A percentile compares a stretch with the other conserved stretches of the same genome.
phyloP scores from a whole-genome alignment of 225 moss, liverwort and hornwort species.

The Polytrichum formosum region DNA sequence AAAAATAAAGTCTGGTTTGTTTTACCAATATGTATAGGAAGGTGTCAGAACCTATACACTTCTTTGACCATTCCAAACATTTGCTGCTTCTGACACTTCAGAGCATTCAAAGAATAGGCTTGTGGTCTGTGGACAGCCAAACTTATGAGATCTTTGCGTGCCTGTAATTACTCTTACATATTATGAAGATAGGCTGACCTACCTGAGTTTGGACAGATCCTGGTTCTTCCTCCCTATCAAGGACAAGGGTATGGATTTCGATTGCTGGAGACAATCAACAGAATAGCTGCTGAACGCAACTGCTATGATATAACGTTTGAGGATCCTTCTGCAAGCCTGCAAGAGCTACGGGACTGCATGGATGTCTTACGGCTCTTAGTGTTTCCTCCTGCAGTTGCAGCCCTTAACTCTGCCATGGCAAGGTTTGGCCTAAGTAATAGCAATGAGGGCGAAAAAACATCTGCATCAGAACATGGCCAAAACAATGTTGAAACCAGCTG shows the following conservation, averaged over 20 bases:
- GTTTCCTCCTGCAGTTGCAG: constrained; percentile 31
- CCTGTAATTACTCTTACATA: not conserved
- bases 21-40: no score
- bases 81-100: no score
- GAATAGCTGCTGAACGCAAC: constrained; percentile 47
- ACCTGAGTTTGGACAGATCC: constrained; percentile 47
- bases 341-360: constrained; percentile 88
- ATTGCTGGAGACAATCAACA: constrained; percentile 69
- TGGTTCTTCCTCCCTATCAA: constrained; percentile 89
- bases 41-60: no score
- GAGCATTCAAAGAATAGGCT: no score
- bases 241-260: constrained; percentile 76
- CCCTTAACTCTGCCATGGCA: constrained; percentile 39
- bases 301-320: constrained; percentile 95
- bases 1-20: no score
- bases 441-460: constrained; percentile 25
- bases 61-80: no score
- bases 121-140: no score
- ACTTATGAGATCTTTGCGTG: no score
- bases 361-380: constrained; percentile 77
- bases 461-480: constrained; percentile 26
- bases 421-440: constrained; percentile 29
- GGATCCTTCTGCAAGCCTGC: constrained; percentile 81
- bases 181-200: not conserved
- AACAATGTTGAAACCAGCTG: constrained; percentile 6